Conservation (phyloP, 495 filamentous ascomycete genomes). For the Aspergillus wentii region DNA sequence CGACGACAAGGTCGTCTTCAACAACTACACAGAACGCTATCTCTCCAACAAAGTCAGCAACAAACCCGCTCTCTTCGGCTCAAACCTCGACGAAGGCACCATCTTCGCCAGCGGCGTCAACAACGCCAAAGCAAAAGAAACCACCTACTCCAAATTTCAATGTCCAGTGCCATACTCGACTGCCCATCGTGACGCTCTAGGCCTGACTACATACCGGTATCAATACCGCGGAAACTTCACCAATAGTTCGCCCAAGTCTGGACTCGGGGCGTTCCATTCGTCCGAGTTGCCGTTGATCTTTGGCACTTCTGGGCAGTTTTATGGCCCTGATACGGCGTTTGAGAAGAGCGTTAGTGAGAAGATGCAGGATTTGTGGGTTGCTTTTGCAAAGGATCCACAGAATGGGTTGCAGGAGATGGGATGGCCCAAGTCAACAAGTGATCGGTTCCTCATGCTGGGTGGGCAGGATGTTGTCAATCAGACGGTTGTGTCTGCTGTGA, state of each 20-base stretch:
- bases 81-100: neutral
- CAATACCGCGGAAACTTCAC: conserved; percentile 39
- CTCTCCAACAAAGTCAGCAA: conserved; percentile 3
- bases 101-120: neutral
- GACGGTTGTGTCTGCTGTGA: no score
- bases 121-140: neutral
- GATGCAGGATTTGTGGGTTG: conserved; percentile 34
- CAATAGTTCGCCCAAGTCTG: conserved; percentile 32
- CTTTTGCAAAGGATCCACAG: conserved; percentile 16
- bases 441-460: no score
- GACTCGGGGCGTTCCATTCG: conserved; percentile 38
- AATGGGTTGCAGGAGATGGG: conserved; percentile 9
- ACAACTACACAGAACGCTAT: conserved; percentile 32
- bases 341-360: conserved; percentile 22
- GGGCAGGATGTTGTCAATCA: no score
- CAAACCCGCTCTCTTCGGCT: conserved; percentile 23
- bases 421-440: no score
- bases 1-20: conserved; percentile 5
- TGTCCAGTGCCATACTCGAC: conserved; percentile 1
- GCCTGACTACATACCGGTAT: conserved; percentile 26
- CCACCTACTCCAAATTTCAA: neutral
- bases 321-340: conserved; percentile 17
- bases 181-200: conserved; percentile 5
- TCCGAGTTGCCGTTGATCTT: conserved; percentile 41
- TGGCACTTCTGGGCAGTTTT: conserved; percentile 28